A percentile compares a stretch with the other conserved stretches of the same genome.
These are phyloP conservation scores for Colletotrichum liriopes DNA, from an alignment of 2,329 filamentous ascomycete genomes.

Conservation along the genomic window DNA sequence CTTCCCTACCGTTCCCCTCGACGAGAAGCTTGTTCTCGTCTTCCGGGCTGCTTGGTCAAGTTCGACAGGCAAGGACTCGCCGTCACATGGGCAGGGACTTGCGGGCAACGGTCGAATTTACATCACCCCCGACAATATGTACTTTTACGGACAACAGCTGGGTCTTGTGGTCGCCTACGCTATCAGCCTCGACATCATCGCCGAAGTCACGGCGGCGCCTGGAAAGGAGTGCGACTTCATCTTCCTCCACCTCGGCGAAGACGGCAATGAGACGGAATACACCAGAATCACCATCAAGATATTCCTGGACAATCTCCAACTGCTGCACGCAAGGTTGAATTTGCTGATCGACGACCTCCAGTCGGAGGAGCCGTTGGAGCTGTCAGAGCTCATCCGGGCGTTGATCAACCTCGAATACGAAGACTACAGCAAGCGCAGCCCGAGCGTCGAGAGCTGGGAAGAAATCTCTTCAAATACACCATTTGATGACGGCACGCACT, in stretches of 20 bases:
- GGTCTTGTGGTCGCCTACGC: slow-evolving; percentile 89
- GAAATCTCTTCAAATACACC: slow-evolving; percentile 77
- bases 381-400: slow-evolving; percentile 79
- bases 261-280: slow-evolving; percentile 74
- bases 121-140: slow-evolving; percentile 88
- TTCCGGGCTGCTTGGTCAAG: slow-evolving; percentile 91
- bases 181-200: slow-evolving; percentile 82
- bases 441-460: slow-evolving; percentile 92
- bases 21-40: slow-evolving; percentile 90
- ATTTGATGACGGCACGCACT: slow-evolving; percentile 70
- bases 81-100: slow-evolving; percentile 65
- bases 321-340: slow-evolving; percentile 88
- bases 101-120: slow-evolving; percentile 82
- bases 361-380: slow-evolving; percentile 76
- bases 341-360: slow-evolving; percentile 87
- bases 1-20: slow-evolving; percentile 83
- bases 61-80: slow-evolving; percentile 60
- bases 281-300: slow-evolving; percentile 90
- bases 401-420: slow-evolving; percentile 83
- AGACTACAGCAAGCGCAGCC: slow-evolving; percentile 73
- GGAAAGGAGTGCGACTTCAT: slow-evolving; percentile 95
- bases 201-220: slow-evolving; percentile 90
- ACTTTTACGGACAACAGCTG: slow-evolving; percentile 96
- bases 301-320: slow-evolving; percentile 88
- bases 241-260: slow-evolving; percentile 82